Evolutionary conservation across 768 basidiomycete species (phyloP).

Genomic region (Imleria badia): DNA sequence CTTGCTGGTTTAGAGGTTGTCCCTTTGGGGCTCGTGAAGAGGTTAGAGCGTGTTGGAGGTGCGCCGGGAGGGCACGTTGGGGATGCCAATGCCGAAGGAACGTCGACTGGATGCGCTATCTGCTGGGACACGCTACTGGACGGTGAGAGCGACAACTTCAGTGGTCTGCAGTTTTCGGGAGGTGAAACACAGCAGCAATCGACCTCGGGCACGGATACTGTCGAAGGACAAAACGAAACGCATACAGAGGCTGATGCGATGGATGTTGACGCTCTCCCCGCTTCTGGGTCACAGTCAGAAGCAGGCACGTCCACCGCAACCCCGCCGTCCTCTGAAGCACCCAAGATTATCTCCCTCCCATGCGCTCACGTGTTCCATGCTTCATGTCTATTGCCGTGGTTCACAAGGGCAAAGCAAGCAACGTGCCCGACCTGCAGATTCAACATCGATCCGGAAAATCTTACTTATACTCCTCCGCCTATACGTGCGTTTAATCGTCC

Average conservation of each 20-base stretch:
- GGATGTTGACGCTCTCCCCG: slow-evolving; percentile 19
- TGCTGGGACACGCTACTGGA: slow-evolving; percentile 73
- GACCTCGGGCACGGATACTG: neutral
- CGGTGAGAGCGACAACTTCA: slow-evolving; percentile 38
- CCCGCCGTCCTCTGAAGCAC: slow-evolving; percentile 20
- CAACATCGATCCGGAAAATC: slow-evolving; percentile 75
- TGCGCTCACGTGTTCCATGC: slow-evolving; percentile 84
- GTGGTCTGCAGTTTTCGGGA: slow-evolving; percentile 11
- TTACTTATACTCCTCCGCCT: slow-evolving; percentile 45
- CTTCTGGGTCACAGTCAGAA: slow-evolving; percentile 12
- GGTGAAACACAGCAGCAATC: slow-evolving; percentile 1
- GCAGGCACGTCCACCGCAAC: slow-evolving; percentile 6
- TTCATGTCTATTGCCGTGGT: slow-evolving; percentile 79
- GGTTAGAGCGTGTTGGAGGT: slow-evolving; percentile 54
- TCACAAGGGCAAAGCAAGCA: slow-evolving; percentile 72
- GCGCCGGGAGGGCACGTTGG: slow-evolving; percentile 35
- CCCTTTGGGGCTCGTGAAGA: slow-evolving; percentile 60
- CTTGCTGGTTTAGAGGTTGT: slow-evolving; percentile 66
- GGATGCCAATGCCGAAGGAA: slow-evolving; percentile 34
- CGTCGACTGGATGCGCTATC: slow-evolving; percentile 58
- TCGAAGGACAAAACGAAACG: slow-evolving; percentile 5
- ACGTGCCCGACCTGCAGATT: slow-evolving; percentile 85
- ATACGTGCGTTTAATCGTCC: slow-evolving; percentile 19
- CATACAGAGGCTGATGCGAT: slow-evolving; percentile 11
- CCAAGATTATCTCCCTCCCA: slow-evolving; percentile 65